Evolutionary conservation across 805 yeast species (phyloP).

Genomic region (Candida koratica): DNA sequence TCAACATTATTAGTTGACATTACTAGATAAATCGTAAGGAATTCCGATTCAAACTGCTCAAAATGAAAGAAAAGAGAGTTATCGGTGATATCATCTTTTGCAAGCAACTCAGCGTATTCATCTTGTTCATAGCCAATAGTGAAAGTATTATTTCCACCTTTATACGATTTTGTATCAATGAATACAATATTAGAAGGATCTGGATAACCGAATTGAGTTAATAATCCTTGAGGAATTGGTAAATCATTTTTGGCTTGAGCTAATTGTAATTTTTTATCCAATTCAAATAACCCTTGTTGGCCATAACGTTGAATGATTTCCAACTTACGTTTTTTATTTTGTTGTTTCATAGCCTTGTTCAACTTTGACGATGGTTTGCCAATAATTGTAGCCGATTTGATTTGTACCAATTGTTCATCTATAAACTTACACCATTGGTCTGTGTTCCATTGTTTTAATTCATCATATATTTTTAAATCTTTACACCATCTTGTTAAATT

Average conservation of each 20-base stretch:
- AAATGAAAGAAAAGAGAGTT: conserved; percentile 71
- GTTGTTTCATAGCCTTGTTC: conserved; percentile 49
- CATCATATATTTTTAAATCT: conserved; percentile 56
- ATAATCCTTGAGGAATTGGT: conserved; percentile 69
- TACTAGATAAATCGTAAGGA: conserved; percentile 62
- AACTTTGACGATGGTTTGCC: conserved; percentile 67
- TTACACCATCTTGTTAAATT: conserved; percentile 54
- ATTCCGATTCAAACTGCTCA: conserved; percentile 77
- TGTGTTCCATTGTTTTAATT: conserved; percentile 54
- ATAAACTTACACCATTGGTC: conserved; percentile 65
- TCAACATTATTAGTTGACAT: conserved; percentile 54
- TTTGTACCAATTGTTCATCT: conserved; percentile 51
- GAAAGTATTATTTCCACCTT: conserved; percentile 48
- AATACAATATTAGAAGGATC: conserved; percentile 73
- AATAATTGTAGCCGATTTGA: conserved; percentile 60
- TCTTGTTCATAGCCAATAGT: conserved; percentile 26
- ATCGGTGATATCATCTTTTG: conserved; percentile 36
- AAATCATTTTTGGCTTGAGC: conserved; percentile 68
- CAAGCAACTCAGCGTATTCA: conserved; percentile 15
- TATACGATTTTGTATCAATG: conserved; percentile 62
- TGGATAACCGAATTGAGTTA: conserved; percentile 62
- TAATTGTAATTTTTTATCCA: conserved; percentile 47
- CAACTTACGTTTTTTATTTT: conserved; percentile 45
- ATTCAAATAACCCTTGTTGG: conserved; percentile 50
- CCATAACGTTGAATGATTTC: conserved; percentile 55